Percentiles rank a stretch among this genome's conserved stretches.
phyloP scores from a whole-genome alignment of 164 flowering plant species.

The Tetracentron sinense region DNA sequence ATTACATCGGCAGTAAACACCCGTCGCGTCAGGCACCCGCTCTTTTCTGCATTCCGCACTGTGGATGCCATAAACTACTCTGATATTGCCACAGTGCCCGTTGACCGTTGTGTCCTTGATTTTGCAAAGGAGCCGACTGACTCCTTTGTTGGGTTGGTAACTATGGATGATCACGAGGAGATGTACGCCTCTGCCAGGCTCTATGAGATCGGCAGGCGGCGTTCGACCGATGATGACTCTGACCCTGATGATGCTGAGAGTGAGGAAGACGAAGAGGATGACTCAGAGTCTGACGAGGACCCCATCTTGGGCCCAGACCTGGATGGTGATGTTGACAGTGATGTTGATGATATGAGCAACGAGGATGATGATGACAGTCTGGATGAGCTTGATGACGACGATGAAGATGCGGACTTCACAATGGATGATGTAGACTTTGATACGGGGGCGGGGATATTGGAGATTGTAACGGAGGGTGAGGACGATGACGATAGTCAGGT shows the following conservation, averaged over 20 bases:
- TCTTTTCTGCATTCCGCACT: conserved; percentile 82
- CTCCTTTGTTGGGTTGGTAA: conserved; percentile 80
- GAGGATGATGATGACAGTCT: conserved; percentile 32
- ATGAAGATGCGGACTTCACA: conserved; percentile 36
- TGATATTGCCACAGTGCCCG: conserved; percentile 86
- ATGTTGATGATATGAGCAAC: conserved; percentile 51
- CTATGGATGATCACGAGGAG: conserved; percentile 89
- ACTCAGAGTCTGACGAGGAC: conserved; percentile 58
- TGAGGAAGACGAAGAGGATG: conserved; percentile 71
- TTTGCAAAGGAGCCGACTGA: conserved; percentile 87
- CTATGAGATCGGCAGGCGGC: conserved; percentile 81
- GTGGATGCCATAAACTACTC: conserved; percentile 86
- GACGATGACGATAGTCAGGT: conserved; percentile 64
- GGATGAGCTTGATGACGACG: conserved; percentile 36
- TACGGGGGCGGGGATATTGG: conserved; percentile 45
- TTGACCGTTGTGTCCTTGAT: conserved; percentile 89
- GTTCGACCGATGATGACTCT: conserved; percentile 90
- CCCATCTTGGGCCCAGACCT: conserved; percentile 39
- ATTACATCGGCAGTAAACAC: conserved; percentile 69
- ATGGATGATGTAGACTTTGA: conserved; percentile 45
- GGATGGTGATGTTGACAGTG: conserved; percentile 58
- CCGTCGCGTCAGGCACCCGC: conserved; percentile 76
- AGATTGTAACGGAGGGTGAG: conserved; percentile 50
- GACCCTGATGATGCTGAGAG: conserved; percentile 96
- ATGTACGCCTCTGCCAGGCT: conserved; percentile 84